These are phyloP conservation scores for Pezicula carpinea DNA, from an alignment of 2,329 filamentous ascomycete genomes.

Conservation along the genomic window DNA sequence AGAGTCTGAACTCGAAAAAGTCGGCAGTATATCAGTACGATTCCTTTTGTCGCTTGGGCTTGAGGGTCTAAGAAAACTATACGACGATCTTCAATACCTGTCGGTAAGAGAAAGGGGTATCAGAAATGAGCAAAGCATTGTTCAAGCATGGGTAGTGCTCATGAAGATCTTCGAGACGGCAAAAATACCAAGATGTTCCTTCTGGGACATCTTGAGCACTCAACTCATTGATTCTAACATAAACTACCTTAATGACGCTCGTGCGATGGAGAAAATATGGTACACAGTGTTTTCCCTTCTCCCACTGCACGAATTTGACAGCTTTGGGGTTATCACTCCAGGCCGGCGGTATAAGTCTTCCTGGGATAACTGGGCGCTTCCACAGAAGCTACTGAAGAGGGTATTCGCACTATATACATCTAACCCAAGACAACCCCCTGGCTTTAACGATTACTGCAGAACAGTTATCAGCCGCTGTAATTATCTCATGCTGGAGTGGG, in stretches of 20 bases:
- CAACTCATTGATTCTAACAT: conserved; percentile 34
- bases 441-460: conserved; percentile 63
- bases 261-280: conserved; percentile 53
- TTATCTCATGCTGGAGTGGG: conserved; percentile 60
- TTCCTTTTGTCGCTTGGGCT: conserved; percentile 40
- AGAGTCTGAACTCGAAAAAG: conserved; percentile 43
- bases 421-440: conserved; percentile 50
- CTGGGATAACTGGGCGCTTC: conserved; percentile 56
- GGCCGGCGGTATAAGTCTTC: conserved; percentile 33
- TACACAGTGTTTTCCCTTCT: conserved; percentile 54
- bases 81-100: conserved; percentile 42
- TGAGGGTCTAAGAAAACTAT: conserved; percentile 39
- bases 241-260: conserved; percentile 36
- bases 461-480: conserved; percentile 57
- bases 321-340: conserved; percentile 42
- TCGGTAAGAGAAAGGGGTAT: conserved; percentile 48
- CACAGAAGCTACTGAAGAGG: conserved; percentile 50
- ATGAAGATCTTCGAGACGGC: conserved; percentile 49
- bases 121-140: conserved; percentile 36
- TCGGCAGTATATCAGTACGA: conserved; percentile 34
- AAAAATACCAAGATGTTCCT: conserved; percentile 46
- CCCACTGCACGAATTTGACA: conserved; percentile 56
- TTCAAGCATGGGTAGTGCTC: conserved; percentile 55
- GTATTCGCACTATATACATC: conserved; percentile 54
- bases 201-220: conserved; percentile 55